Evolutionary conservation across 2,329 filamentous ascomycete species (phyloP), one percentile per base, ranked within the genome.

Genomic region (Trichoderma harzianum): DNA sequence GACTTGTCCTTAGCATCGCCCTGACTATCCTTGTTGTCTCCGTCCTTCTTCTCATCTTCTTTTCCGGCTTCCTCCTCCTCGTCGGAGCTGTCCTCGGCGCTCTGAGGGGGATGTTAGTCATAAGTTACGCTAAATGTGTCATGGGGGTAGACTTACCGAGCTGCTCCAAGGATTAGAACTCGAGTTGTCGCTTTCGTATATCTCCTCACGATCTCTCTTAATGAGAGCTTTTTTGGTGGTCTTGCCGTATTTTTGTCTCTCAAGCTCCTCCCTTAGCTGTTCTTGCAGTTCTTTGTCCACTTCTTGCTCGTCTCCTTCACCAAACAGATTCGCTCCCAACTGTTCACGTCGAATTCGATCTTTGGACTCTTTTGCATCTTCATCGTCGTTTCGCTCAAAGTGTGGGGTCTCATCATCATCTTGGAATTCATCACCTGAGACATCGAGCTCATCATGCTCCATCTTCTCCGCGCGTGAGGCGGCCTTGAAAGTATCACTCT

Each of bases 261-360:
- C 86, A 72, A 93, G 87, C 75, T 91, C 91, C 75, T 93, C 91
- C 77, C 90, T 88, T 76, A 88, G 83, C 76, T 91, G 83, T 76
- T 93, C 90, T 74, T 92, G 88, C 74, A 93, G 86, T 74, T 96
- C 91, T 75, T 91, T 89, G 76, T 95, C 91, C 5, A 94, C 88
- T 78, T 92, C 89, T 58, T 89, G 84, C 77, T 97, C 92, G 76
- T 91, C 87, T 43, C 86, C 89, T 14, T 89, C 86, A 58, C 89
- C 89, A 76, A 97, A 97, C 2, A 96, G 84, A 77, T 97, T 97
- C 10, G 95, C 95, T 67, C 90, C 90, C n/a, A 97, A 86, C 80
- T 97, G 94, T 77, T 95, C 92, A 71, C 91, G 89, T 75, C 92
- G 93, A 75, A 95, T 91, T 67, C 91, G 86, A 16, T 91, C 90